Conservation (phyloP, 352 stramenopile genomes). For the Pythium utonaiense region DNA sequence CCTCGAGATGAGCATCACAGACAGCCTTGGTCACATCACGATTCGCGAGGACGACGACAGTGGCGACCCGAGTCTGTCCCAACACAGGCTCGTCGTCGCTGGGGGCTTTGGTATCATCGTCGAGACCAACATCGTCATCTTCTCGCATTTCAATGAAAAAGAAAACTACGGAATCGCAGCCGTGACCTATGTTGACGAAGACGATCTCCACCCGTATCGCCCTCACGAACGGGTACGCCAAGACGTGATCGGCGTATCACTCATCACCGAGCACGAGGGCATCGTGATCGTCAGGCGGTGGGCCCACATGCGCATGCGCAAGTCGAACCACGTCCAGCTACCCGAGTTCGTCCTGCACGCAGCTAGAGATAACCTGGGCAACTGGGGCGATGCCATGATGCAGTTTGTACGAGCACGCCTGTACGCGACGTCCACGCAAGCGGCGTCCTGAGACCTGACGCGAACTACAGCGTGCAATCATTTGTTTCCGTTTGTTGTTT, state of each 20-base stretch:
- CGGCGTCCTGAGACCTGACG: no score
- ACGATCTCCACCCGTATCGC: slow-evolving; percentile 42
- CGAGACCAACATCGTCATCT: slow-evolving; percentile 26
- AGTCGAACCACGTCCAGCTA: slow-evolving; percentile 35
- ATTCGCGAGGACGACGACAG: slow-evolving; percentile 71
- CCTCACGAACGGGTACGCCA: slow-evolving; percentile 34
- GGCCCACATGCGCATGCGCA: slow-evolving; percentile 34
- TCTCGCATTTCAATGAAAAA: slow-evolving; percentile 23
- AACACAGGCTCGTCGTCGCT: slow-evolving; percentile 46
- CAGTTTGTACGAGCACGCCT: slow-evolving; percentile 33
- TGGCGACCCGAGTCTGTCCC: slow-evolving; percentile 33
- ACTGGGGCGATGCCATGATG: slow-evolving; percentile 51
- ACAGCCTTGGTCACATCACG: slow-evolving; percentile 60
- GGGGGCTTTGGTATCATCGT: slow-evolving; percentile 30
- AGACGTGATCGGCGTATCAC: slow-evolving; percentile 40
- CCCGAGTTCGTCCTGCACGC: slow-evolving; percentile 28
- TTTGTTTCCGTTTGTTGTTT: neutral
- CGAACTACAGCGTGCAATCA: no score
- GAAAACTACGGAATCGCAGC: slow-evolving; percentile 31
- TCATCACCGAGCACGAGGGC: slow-evolving; percentile 25
- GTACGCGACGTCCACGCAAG: neutral
- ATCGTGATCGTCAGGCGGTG: slow-evolving; percentile 30
- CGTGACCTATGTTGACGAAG: slow-evolving; percentile 37
- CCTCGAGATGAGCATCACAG: slow-evolving; percentile 68
- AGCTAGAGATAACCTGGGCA: slow-evolving; percentile 36